A percentile compares a stretch with the other conserved stretches of the same genome.
These are phyloP conservation scores for Sporothrix sp. DNA, from an alignment of 2,329 filamentous ascomycete species.

Conservation along the genomic window DNA sequence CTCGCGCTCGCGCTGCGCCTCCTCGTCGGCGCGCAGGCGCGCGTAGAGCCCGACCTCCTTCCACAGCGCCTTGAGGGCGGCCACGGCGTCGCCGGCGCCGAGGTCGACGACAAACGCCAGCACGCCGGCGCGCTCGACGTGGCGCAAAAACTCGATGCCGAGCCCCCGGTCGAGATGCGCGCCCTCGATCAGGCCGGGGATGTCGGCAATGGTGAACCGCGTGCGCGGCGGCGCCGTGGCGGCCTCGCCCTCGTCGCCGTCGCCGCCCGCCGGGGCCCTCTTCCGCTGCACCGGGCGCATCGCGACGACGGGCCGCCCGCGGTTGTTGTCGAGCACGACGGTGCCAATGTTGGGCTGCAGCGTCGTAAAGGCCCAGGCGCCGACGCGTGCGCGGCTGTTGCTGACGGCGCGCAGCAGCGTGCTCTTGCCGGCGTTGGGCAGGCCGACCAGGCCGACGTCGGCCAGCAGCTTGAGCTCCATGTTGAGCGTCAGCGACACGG, in stretches of 20 bases:
- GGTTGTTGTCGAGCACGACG: slow-evolving; percentile 81
- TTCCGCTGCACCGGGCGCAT: slow-evolving; percentile 17
- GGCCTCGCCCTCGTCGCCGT: slow-evolving; percentile 24
- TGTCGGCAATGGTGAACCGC: slow-evolving; percentile 88
- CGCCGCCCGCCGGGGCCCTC: too few species aligned
- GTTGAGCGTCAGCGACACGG: slow-evolving; percentile 68
- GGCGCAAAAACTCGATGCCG: slow-evolving; percentile 82
- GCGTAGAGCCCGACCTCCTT: slow-evolving; percentile 82
- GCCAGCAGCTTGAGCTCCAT: slow-evolving; percentile 91
- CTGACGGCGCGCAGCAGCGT: slow-evolving; percentile 81
- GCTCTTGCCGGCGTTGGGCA: slow-evolving; percentile 94
- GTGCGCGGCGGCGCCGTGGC: slow-evolving; percentile 50
- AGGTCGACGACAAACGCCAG: slow-evolving; percentile 92
- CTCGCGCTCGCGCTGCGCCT: slow-evolving; percentile 54
- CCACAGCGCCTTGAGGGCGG: slow-evolving; percentile 75
- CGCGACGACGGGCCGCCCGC: slow-evolving; percentile 53
- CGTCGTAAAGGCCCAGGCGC: slow-evolving; percentile 95
- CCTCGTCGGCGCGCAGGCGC: slow-evolving; percentile 63
- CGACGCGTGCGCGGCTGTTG: slow-evolving; percentile 79
- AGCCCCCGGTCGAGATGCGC: slow-evolving; percentile 88
- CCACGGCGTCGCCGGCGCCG: slow-evolving; percentile 65
- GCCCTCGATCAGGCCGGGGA: slow-evolving; percentile 84
- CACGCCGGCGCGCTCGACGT: slow-evolving; percentile 87
- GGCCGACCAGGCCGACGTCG: slow-evolving; percentile 85
- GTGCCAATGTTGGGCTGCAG: slow-evolving; percentile 87